A percentile compares a stretch with the other conserved stretches of the same genome.
Conservation (phyloP, 345 rosid genomes). For the Eucalyptus erythrocorys region DNA sequence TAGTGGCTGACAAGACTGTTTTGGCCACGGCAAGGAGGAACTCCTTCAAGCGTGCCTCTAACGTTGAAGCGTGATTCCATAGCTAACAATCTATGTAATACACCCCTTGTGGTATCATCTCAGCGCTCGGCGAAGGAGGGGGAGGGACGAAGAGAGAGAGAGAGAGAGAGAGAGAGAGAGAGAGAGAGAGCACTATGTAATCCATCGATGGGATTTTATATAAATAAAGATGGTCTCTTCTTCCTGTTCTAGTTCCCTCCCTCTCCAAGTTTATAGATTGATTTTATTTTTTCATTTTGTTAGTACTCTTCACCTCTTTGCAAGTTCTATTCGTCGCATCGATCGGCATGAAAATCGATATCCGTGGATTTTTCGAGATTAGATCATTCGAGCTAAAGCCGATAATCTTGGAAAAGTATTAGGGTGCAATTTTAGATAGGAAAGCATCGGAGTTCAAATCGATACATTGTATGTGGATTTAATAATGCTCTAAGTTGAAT, state of each 20-base stretch:
- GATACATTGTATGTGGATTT: neutral
- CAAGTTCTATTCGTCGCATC: neutral
- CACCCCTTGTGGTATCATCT: neutral
- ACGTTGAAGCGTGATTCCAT: neutral
- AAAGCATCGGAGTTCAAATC: neutral
- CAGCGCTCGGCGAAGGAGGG: neutral
- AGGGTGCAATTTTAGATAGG: neutral
- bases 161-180: neutral
- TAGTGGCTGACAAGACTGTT: conserved; percentile 92
- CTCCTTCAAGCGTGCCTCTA: conserved; percentile 27
- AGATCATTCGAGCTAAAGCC: neutral
- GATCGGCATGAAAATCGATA: neutral
- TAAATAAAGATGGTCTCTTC: neutral
- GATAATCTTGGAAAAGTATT: neutral
- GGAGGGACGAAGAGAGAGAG: neutral
- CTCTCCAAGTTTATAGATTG: neutral
- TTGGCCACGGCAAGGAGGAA: conserved; percentile 72
- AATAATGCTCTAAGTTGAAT: neutral
- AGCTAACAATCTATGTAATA: neutral
- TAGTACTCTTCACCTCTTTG: neutral
- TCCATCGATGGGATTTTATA: neutral
- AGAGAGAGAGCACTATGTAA: neutral
- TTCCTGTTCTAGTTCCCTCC: neutral
- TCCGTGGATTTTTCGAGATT: neutral
- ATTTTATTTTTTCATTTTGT: neutral